These are phyloP conservation scores for Rhexocercosporidium sp. DNA, from an alignment of 2,329 filamentous ascomycete genomes.

Conservation along the genomic window DNA sequence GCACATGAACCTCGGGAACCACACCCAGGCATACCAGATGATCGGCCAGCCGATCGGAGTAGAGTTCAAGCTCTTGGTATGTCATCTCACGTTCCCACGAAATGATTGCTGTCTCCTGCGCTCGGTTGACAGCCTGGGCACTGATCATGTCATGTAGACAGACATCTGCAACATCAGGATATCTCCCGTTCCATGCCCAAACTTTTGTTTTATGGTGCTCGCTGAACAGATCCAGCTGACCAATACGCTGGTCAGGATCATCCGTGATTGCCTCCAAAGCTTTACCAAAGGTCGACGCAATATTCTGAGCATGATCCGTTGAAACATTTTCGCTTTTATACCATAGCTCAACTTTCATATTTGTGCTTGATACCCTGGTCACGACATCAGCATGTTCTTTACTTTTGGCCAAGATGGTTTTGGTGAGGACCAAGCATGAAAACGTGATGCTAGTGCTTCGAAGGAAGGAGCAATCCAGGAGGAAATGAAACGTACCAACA, in stretches of 20 bases:
- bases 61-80: constrained; percentile 30
- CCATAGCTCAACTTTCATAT: constrained; percentile 18
- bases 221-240: constrained; percentile 20
- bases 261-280: constrained; percentile 42
- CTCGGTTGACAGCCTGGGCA: constrained; percentile 12
- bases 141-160: constrained; percentile 32
- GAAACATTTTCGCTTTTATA: constrained; percentile 50
- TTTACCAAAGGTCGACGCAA: constrained; percentile 46
- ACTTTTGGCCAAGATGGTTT: too few relatives aligned
- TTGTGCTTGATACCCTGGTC: background rate
- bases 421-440: background rate
- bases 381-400: background rate
- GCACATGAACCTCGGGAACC: constrained; percentile 20
- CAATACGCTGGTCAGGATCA: constrained; percentile 20
- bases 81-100: constrained; percentile 36
- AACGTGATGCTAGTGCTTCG: background rate
- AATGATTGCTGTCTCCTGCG: constrained; percentile 31
- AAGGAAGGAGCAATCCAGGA: background rate
- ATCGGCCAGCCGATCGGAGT: constrained; percentile 28
- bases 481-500: background rate
- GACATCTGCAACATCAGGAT: background rate
- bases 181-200: constrained; percentile 28
- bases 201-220: constrained; percentile 12
- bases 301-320: constrained; percentile 45
- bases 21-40: constrained; percentile 13